These are phyloP conservation scores for Blastobotrys arbuscula DNA, from an alignment of 1,139 yeast genomes.

Conservation along the genomic window DNA sequence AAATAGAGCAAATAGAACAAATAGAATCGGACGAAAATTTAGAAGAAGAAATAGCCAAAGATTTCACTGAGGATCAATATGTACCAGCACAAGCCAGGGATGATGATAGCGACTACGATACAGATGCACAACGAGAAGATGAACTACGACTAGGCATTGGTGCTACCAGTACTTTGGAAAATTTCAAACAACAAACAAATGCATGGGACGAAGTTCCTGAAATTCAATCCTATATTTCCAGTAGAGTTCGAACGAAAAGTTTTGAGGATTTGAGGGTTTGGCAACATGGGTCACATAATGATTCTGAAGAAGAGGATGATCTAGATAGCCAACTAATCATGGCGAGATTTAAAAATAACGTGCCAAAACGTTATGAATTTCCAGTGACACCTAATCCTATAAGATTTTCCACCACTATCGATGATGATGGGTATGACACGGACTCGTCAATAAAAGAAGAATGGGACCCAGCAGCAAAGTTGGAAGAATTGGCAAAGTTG, in stretches of 20 bases:
- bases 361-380: constrained; percentile 8
- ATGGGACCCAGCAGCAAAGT: constrained; percentile 26
- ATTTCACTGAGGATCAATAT: background rate
- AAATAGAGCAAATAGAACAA: background rate
- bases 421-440: constrained; percentile 8
- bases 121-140: constrained; percentile 7
- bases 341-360: background rate
- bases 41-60: constrained; percentile 5
- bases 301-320: background rate
- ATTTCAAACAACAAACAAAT: constrained; percentile 8
- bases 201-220: constrained; percentile 14
- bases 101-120: background rate
- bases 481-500: constrained; percentile 24
- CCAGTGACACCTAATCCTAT: constrained; percentile 16
- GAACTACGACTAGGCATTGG: constrained; percentile 7
- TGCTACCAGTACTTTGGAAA: constrained; percentile 4
- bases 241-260: constrained; percentile 7
- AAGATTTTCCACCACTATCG: constrained; percentile 1
- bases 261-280: background rate
- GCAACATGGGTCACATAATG: background rate
- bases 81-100: background rate
- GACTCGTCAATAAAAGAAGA: constrained; percentile 11
- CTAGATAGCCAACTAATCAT: background rate
- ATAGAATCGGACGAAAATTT: background rate
- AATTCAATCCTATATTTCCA: constrained; percentile 7